Evolutionary conservation across 805 yeast species (phyloP).

Genomic region (Saccharomycopsis guyanensis): DNA sequence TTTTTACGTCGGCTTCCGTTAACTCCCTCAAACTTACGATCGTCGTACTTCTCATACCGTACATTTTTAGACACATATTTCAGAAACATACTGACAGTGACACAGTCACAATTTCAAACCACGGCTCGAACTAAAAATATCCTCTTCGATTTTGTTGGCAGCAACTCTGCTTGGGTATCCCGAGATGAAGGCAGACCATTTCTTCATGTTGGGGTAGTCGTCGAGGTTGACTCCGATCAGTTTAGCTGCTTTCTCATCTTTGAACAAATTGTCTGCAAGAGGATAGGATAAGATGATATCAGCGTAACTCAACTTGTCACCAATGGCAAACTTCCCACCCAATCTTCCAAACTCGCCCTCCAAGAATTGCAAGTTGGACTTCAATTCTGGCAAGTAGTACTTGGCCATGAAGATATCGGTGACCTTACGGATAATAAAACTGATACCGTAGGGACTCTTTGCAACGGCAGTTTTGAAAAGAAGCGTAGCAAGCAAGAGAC

Average conservation of each 20-base stretch:
- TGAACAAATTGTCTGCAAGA: not conserved
- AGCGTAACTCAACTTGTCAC: constrained; percentile 42
- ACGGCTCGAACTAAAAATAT: too few species aligned
- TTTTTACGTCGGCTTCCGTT: too few species aligned
- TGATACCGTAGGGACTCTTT: not conserved
- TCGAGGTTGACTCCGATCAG: not conserved
- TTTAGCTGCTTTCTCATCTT: not conserved
- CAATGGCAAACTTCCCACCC: constrained; percentile 37
- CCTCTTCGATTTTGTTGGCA: not conserved
- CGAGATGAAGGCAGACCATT: not conserved
- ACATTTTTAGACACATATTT: too few species aligned
- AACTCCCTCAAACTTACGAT: too few species aligned
- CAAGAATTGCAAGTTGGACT: constrained; percentile 32
- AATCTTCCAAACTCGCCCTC: constrained; percentile 33
- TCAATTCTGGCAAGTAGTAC: constrained; percentile 31
- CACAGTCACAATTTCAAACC: too few species aligned
- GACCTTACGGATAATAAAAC: not conserved
- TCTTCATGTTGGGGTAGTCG: not conserved
- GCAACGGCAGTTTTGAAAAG: not conserved
- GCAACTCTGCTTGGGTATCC: not conserved
- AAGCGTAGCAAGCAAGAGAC: not conserved
- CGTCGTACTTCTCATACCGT: too few species aligned
- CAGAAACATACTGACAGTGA: too few species aligned
- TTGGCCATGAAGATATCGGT: not conserved
- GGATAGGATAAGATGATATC: constrained; percentile 48